phyloP scores from a whole-genome alignment of 176 grass and related monocot genomes.

The Aegilops speltoides region DNA sequence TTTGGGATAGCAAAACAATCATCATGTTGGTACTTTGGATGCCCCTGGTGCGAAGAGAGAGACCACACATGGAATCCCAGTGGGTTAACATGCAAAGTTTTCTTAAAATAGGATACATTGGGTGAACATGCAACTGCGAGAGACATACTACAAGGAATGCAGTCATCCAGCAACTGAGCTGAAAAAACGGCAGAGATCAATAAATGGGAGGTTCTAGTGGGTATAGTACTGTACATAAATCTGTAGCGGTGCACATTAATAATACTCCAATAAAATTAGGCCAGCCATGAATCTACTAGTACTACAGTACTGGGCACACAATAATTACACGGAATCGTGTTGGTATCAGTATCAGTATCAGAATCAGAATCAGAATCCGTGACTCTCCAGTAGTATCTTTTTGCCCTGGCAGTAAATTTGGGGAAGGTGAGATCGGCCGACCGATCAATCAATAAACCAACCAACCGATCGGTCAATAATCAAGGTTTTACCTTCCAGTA shows the following conservation, averaged over 20 bases:
- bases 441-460: not conserved
- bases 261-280: not conserved
- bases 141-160: not conserved
- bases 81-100: slow-evolving; percentile 2
- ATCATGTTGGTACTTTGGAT: not conserved
- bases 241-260: not conserved
- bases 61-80: not conserved
- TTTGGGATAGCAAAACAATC: not conserved
- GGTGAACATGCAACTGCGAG: not conserved
- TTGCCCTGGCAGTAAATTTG: slow-evolving; percentile 10
- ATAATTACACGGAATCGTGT: not conserved
- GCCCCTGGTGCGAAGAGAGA: too few relatives aligned
- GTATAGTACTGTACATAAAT: not conserved
- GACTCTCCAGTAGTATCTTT: not conserved
- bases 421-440: slow-evolving; percentile 1
- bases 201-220: not conserved
- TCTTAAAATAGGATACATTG: not conserved
- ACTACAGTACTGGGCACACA: not conserved
- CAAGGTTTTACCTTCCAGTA: not conserved
- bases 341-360: not conserved
- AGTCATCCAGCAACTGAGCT: not conserved
- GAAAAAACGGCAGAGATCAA: not conserved
- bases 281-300: not conserved
- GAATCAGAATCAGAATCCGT: slow-evolving; percentile 7
- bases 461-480: not conserved